Evolutionary conservation across 768 basidiomycete genomes (phyloP), one percentile per base, ranked within the genome.

Genomic region (Clavulina sp.): DNA sequence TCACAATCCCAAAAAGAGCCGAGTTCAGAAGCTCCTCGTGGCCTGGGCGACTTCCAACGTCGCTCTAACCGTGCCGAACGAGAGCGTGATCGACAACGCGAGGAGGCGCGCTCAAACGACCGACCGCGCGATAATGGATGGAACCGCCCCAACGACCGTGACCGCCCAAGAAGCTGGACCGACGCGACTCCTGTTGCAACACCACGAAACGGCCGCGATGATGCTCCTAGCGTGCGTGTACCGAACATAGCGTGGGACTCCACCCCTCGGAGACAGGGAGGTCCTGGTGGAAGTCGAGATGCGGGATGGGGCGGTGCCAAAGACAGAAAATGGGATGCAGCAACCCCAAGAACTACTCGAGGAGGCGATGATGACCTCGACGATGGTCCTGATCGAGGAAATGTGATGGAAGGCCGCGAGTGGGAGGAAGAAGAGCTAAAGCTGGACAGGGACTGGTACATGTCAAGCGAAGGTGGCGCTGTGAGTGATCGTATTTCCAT

Each of bases 341-440:
- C 84, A 1, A 89, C 86, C 0, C 86, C 86, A 3, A 72, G 82
- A 43, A 70, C 69, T 43, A 71, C 73, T 1, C 69, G 84, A 58
- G 48, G 48, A 9, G 41, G 51, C 30, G 43, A 34, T 4, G 31
- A 60, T 2, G 80, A 74, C 2, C 82, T 84, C 43, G 77, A 71
- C 44, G 80, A 80, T 30, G 80, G 75, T 48, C 74, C 68, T 24
- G 73, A 74, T 13, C n/a, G n/a, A n/a, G n/a, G n/a, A n/a, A 65
- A 76, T 19, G 77, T 74, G 5, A 64, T 92, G 28, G 84, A 91
- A 61, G 71, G 75, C 41, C 72, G 84, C 48, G 93, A 95, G 60
- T 99, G 93, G 95, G 95, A 96, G 64, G 93, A 96, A 60, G 95
- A 97, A 63, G 89, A 95, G 63, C 73, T 89, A 9, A 73, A 74